Evolutionary conservation across 169 alveolate genomes (phyloP).

Genomic region (Plasmodium gaboni): DNA sequence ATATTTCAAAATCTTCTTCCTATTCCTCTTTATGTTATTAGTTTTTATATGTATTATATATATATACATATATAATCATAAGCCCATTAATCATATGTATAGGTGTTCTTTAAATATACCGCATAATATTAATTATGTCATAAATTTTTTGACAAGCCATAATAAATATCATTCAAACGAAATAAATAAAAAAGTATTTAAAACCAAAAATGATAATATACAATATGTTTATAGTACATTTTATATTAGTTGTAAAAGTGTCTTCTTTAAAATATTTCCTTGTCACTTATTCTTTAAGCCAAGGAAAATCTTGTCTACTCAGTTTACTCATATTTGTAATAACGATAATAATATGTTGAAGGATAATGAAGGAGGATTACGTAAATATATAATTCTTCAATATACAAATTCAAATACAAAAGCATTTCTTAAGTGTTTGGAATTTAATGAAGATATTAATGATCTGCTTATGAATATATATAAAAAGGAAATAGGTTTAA

Average conservation of each 20-base stretch:
- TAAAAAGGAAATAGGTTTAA: too few species aligned
- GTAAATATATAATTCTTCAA: conserved; percentile 8
- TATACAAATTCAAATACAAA: conserved; percentile 12
- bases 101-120: conserved; percentile 6
- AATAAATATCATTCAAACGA: conserved; percentile 23
- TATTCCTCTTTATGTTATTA: conserved; percentile 5
- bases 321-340: not conserved
- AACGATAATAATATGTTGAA: not conserved
- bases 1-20: conserved; percentile 10
- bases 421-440: not conserved
- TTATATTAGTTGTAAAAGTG: not conserved
- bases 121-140: conserved; percentile 10
- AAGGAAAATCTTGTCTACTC: not conserved
- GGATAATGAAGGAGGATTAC: not conserved
- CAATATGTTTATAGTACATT: conserved; percentile 2
- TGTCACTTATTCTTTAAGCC: conserved; percentile 9
- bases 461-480: not conserved
- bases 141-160: conserved; percentile 6
- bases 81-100: not conserved
- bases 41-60: not conserved
- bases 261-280: not conserved
- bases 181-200: not conserved
- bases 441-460: not conserved
- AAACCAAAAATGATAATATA: not conserved
- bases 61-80: too few species aligned